These are phyloP conservation scores for Debaryomyces hansenii DNA, from an alignment of 805 yeast genomes.

Conservation along the genomic window DNA sequence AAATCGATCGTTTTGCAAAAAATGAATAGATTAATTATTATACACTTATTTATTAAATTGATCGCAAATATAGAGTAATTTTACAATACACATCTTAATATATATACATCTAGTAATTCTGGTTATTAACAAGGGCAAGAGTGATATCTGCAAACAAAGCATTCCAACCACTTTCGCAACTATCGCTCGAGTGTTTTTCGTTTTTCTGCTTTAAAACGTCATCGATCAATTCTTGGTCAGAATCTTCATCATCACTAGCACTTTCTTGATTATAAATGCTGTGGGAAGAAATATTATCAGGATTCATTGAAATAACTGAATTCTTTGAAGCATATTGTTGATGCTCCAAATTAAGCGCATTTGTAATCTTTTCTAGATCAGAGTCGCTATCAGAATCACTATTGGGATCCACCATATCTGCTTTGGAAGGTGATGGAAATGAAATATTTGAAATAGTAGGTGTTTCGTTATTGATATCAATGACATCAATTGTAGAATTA, in stretches of 20 bases:
- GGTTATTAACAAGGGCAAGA: constrained; percentile 5
- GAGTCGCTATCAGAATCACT: constrained; percentile 22
- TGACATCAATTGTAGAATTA: background rate
- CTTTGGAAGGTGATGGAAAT: background rate
- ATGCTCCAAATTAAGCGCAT: background rate
- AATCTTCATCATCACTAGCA: constrained; percentile 13
- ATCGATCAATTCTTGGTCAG: constrained; percentile 21
- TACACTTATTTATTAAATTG: background rate
- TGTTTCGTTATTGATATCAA: background rate
- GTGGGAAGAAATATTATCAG: background rate
- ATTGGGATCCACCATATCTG: constrained; percentile 3
- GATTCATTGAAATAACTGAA: constrained; percentile 2
- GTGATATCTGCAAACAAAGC: constrained; percentile 17
- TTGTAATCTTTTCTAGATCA: constrained; percentile 17
- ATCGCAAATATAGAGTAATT: too few species aligned
- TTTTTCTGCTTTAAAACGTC: constrained; percentile 4
- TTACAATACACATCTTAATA: background rate
- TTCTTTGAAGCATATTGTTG: background rate
- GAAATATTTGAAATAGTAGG: background rate
- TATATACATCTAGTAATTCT: background rate
- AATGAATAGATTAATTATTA: background rate
- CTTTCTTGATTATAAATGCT: background rate
- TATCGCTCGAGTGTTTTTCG: background rate
- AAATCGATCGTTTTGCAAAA: constrained; percentile 43
- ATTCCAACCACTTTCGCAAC: constrained; percentile 4